These are phyloP conservation scores for Setaria viridis DNA, from an alignment of 202 grass and related monocot species.

Conservation along the genomic window DNA sequence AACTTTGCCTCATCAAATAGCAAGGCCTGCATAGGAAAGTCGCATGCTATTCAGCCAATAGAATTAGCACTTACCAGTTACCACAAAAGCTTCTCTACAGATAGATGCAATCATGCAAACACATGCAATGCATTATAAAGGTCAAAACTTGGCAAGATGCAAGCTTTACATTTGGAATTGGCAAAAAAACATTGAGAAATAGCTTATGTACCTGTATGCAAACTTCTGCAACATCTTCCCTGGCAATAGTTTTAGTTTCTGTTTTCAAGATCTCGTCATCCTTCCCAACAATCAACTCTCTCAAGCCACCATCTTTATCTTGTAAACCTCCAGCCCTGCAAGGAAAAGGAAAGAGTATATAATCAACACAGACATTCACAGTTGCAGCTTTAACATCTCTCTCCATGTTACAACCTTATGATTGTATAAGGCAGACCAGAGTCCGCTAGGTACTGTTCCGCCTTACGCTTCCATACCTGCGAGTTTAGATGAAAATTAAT, in stretches of 20 bases:
- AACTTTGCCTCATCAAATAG: constrained; percentile 73
- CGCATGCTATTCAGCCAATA: constrained; percentile 15
- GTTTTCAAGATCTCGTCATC: constrained; percentile 90
- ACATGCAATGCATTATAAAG: not conserved
- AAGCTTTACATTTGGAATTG: not conserved
- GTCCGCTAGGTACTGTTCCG: constrained; percentile 85
- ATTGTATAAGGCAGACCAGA: constrained; percentile 90
- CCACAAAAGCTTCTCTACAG: constrained; percentile 8
- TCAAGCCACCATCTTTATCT: constrained; percentile 84
- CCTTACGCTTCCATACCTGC: constrained; percentile 90
- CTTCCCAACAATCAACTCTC: constrained; percentile 82
- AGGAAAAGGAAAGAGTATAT: not conserved
- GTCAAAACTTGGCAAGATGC: not conserved
- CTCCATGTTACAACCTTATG: constrained; percentile 60
- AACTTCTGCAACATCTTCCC: constrained; percentile 95
- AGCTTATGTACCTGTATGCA: constrained; percentile 71
- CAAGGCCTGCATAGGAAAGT: constrained; percentile 59
- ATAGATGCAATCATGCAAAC: not conserved
- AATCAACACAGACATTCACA: not conserved
- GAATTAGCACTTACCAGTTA: constrained; percentile 14
- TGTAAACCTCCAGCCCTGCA: constrained; percentile 83
- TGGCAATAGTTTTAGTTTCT: constrained; percentile 81
- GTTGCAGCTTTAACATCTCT: constrained; percentile 3
- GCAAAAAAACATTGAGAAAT: constrained; percentile 9
- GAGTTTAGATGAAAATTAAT: constrained; percentile 1